Conservation (phyloP, 345 rosid genomes). For the Mangifera indica region DNA sequence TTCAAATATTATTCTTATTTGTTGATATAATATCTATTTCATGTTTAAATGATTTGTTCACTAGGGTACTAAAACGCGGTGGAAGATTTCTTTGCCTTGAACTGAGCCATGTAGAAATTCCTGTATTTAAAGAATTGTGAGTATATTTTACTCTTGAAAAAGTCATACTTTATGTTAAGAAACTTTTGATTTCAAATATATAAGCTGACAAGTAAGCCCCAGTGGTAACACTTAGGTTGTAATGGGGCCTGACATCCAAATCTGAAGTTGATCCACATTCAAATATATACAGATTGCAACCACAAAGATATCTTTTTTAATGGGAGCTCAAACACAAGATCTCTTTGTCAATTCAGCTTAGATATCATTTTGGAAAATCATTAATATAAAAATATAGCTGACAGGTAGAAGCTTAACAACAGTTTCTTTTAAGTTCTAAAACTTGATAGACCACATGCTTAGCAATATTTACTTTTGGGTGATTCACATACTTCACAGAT, state of each 20-base stretch:
- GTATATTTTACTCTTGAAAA: slow-evolving; percentile 28
- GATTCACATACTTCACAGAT: not conserved
- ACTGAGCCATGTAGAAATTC: slow-evolving; percentile 86
- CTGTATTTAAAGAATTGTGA: slow-evolving; percentile 81
- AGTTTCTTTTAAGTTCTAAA: too few relatives aligned
- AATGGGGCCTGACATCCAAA: too few relatives aligned
- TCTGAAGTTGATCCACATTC: too few relatives aligned
- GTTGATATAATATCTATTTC: not conserved
- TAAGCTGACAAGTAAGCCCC: not conserved
- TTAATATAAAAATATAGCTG: too few relatives aligned
- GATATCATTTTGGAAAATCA: too few relatives aligned
- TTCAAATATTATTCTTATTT: not conserved
- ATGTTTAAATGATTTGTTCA: slow-evolving; percentile 8
- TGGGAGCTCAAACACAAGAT: too few relatives aligned
- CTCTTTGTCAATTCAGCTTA: too few relatives aligned
- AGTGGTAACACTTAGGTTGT: too few relatives aligned
- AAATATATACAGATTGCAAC: too few relatives aligned
- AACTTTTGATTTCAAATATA: not conserved
- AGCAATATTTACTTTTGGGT: not conserved
- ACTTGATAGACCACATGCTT: not conserved
- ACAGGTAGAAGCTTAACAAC: too few relatives aligned
- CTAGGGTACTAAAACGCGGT: slow-evolving; percentile 81
- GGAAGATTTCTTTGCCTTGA: slow-evolving; percentile 97
- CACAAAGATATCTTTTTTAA: too few relatives aligned
- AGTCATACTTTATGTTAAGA: not conserved